Base-by-base conservation (phyloP, 805 yeast species). In the Kluyveromyces starmeri region DNA sequence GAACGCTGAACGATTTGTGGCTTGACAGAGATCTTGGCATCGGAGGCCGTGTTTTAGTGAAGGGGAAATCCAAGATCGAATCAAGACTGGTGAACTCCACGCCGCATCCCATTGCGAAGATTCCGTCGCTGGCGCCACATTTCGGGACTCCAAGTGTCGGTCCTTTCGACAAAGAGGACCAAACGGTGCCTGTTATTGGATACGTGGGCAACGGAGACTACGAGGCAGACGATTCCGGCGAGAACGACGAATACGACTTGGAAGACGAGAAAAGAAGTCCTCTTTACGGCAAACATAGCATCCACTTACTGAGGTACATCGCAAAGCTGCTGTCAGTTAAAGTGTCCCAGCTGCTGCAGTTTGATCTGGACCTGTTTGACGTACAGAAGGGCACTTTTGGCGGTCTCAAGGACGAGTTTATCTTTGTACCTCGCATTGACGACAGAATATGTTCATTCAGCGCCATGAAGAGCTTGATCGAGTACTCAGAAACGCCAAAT, bases 91-190 rank as follows among this genome's bases (percentile, higher is more conserved):
- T 77, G 23, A 70, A 70, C 51, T 73, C 80, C 4, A 60, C 79
- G 1, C 81, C 82, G 11, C 68, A 67, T 43, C 83, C 84, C 42
- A 70, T 84, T 47, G 95, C 88, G 10, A 76, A 76, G 46, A 80
- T 84, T 35, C 94, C 95, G 4, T 71, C 89, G 2, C 65, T 85
- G 51, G 95, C 95, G 5, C 88, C 88, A 3, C 95, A 84, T 61
- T 85, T 84, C 55, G 95, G 95, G 30, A 62, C 65, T 2, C 77
- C 77, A 5, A 68, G 85, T 2, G 50, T 59, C 16, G 79, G 79
- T 7, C 88, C 88, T 5, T 82, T 78, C 61, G 83, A 85, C 61
- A 64, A 62, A 36, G 95, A 84, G 55, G 79, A 81, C 18, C 75
- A 78, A 50, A 76, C 81, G 34, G 82, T 83, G 13, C 95, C 95